Conservation (phyloP, 169 alveolate species). For the Eimeria sp. region DNA sequence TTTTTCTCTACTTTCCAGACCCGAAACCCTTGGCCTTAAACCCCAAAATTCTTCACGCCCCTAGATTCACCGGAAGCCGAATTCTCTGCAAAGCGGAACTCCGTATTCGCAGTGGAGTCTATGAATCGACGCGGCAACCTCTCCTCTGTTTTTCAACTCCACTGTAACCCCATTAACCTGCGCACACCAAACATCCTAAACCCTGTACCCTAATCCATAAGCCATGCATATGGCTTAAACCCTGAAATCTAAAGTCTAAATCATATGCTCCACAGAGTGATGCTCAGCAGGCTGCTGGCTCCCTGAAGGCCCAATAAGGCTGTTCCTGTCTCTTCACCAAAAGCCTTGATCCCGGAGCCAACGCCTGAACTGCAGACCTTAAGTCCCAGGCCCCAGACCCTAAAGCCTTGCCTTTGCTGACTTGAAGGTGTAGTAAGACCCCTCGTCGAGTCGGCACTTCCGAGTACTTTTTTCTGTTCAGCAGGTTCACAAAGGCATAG, state of each 20-base stretch:
- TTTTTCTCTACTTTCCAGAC: background rate
- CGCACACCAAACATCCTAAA: background rate
- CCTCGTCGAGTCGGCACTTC: constrained; percentile 54
- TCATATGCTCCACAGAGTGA: background rate
- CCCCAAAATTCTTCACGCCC: background rate
- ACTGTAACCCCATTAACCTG: constrained; percentile 68
- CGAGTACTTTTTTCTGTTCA: background rate
- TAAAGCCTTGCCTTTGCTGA: constrained; percentile 40
- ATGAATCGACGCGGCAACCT: constrained; percentile 58
- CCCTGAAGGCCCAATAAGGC: background rate
- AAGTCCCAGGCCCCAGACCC: background rate
- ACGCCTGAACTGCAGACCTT: background rate
- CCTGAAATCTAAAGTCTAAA: constrained; percentile 64
- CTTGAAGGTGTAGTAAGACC: constrained; percentile 67
- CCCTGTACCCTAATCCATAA: background rate
- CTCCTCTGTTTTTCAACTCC: constrained; percentile 55
- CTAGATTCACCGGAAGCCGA: constrained; percentile 37
- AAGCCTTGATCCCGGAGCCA: background rate
- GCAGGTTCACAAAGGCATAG: constrained; percentile 7
- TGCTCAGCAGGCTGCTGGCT: background rate
- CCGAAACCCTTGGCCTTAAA: background rate
- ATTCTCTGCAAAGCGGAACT: constrained; percentile 48
- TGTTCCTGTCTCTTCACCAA: background rate
- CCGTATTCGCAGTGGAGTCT: constrained; percentile 70
- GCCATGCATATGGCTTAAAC: background rate